Percentiles rank a stretch among this genome's conserved stretches.
These are phyloP conservation scores for Cyberlindnera mycetangii DNA, from an alignment of 805 yeast species.

Conservation along the genomic window DNA sequence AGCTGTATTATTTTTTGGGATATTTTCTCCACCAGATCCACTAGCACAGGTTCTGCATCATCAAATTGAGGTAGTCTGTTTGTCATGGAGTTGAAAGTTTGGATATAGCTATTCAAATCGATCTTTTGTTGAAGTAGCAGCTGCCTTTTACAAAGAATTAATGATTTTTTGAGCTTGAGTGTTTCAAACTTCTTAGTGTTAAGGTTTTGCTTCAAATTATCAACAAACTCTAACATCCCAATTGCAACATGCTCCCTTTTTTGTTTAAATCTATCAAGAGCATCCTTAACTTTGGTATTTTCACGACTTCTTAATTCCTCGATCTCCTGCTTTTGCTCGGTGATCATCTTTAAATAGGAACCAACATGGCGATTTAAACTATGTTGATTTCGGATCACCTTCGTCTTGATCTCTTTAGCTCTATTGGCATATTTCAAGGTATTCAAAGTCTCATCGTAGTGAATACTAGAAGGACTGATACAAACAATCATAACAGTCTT, in stretches of 20 bases:
- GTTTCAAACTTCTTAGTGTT: constrained; percentile 43
- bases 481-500: constrained; percentile 96
- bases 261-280: constrained; percentile 33
- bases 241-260: constrained; percentile 38
- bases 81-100: constrained; percentile 22
- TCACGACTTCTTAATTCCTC: constrained; percentile 62
- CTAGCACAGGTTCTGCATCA: constrained; percentile 28
- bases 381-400: constrained; percentile 67
- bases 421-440: constrained; percentile 89
- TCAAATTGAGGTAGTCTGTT: constrained; percentile 26
- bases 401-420: constrained; percentile 88
- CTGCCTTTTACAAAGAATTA: constrained; percentile 36
- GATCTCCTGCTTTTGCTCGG: constrained; percentile 75
- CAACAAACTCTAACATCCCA: constrained; percentile 41
- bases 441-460: constrained; percentile 90
- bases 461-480: constrained; percentile 79
- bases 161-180: constrained; percentile 38
- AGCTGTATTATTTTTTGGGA: constrained; percentile 46
- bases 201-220: constrained; percentile 39
- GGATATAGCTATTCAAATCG: constrained; percentile 32
- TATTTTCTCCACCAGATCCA: constrained; percentile 36
- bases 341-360: constrained; percentile 77
- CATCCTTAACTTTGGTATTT: constrained; percentile 36
- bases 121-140: constrained; percentile 41
- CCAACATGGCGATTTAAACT: constrained; percentile 81